A percentile compares a stretch with the other conserved stretches of the same genome.
These are phyloP conservation scores for Marvania coccoides DNA, from an alignment of 139 green algal genomes.

Conservation along the genomic window DNA sequence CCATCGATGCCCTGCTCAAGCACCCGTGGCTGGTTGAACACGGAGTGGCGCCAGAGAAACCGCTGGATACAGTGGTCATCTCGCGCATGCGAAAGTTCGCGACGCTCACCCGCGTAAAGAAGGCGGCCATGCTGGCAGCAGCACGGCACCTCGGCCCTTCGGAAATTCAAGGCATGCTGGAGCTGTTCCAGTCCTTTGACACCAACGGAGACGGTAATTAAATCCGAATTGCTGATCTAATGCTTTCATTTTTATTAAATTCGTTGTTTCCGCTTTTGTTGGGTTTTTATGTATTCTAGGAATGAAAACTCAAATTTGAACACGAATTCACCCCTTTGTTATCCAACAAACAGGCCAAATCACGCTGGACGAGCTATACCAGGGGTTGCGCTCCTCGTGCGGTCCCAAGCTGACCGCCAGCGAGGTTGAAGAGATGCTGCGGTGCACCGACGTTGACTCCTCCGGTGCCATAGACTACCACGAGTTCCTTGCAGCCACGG, in stretches of 20 bases:
- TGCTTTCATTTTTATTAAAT: no score
- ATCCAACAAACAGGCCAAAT: no score
- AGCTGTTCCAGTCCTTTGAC: background rate
- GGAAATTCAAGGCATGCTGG: background rate
- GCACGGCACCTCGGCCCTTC: background rate
- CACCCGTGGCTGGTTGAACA: slow-evolving; percentile 48
- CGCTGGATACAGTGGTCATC: slow-evolving; percentile 58
- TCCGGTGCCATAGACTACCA: background rate
- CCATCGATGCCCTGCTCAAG: background rate
- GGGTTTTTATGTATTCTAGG: no score
- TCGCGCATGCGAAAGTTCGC: slow-evolving; percentile 53
- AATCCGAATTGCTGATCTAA: no score
- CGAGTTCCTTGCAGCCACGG: background rate
- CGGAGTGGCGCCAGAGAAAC: slow-evolving; percentile 32
- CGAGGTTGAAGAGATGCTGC: background rate
- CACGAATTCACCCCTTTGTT: no score
- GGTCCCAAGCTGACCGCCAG: background rate
- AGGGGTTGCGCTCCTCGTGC: background rate
- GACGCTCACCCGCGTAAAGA: slow-evolving; percentile 9
- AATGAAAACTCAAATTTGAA: no score
- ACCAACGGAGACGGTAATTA: background rate
- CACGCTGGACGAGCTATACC: background rate
- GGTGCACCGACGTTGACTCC: background rate
- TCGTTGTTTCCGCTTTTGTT: no score
- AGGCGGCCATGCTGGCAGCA: background rate